phyloP scores from a whole-genome alignment of 1,284 basidiomycete genomes.

The Tranzscheliella williamsii region DNA sequence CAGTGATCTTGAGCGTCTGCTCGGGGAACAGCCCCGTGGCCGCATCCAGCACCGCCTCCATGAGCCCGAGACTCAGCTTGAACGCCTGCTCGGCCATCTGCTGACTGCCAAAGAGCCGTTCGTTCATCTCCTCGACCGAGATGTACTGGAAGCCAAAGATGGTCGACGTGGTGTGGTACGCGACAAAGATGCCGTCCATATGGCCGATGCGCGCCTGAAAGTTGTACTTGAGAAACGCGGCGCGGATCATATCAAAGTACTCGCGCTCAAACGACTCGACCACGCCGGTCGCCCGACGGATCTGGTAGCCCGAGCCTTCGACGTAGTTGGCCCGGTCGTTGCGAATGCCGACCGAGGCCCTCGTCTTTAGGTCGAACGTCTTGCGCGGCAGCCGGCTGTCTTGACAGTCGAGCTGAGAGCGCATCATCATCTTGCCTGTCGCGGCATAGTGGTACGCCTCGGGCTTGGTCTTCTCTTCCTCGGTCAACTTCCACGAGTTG shows the following conservation, averaged over 20 bases:
- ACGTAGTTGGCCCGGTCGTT: constrained; percentile 83
- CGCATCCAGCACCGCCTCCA: constrained; percentile 74
- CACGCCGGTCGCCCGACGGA: constrained; percentile 48
- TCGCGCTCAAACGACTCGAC: constrained; percentile 60
- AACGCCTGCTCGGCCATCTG: constrained; percentile 76
- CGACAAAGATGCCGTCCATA: constrained; percentile 95
- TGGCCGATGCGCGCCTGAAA: constrained; percentile 94
- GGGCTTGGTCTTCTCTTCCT: constrained; percentile 62
- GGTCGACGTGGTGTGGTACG: constrained; percentile 87
- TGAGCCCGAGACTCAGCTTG: constrained; percentile 72
- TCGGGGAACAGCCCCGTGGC: constrained; percentile 70
- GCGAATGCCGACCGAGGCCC: constrained; percentile 81
- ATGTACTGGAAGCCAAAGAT: constrained; percentile 96
- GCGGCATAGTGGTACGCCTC: constrained; percentile 62
- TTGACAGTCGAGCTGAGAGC: constrained; percentile 89
- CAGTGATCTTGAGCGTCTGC: constrained; percentile 47
- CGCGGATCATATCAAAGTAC: constrained; percentile 76
- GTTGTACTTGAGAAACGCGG: constrained; percentile 92
- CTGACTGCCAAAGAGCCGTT: constrained; percentile 72
- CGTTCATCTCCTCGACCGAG: constrained; percentile 83
- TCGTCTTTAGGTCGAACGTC: constrained; percentile 94
- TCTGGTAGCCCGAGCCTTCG: constrained; percentile 60
- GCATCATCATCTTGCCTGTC: constrained; percentile 81
- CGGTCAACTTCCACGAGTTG: constrained; percentile 53
- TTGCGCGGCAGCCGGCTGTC: constrained; percentile 81